phyloP scores from a whole-genome alignment of 2,329 filamentous ascomycete species.

The Beauveria sp. region DNA sequence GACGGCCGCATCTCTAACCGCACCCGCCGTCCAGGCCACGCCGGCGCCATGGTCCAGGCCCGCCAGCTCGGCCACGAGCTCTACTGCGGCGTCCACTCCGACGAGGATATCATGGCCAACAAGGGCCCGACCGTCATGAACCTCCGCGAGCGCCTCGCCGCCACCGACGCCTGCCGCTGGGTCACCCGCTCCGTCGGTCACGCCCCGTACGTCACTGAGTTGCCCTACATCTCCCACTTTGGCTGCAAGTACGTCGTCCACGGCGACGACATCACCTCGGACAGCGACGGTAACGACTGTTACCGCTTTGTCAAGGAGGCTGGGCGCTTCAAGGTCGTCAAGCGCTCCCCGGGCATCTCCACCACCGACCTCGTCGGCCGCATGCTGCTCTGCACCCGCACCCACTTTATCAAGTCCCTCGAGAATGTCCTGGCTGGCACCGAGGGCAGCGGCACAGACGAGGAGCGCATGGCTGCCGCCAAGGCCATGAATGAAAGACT shows the following conservation, averaged over 20 bases:
- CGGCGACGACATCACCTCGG: slow-evolving; percentile 94
- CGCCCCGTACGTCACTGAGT: slow-evolving; percentile 89
- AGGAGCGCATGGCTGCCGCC: slow-evolving; percentile 58
- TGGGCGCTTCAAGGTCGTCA: slow-evolving; percentile 90
- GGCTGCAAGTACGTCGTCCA: slow-evolving; percentile 95
- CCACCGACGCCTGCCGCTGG: slow-evolving; percentile 94
- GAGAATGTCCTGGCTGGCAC: slow-evolving; percentile 59
- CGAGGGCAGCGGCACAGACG: slow-evolving; percentile 62
- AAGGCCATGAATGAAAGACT: slow-evolving; percentile 69
- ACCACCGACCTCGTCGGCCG: slow-evolving; percentile 97
- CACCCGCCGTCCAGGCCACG: slow-evolving; percentile 58
- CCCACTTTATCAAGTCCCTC: slow-evolving; percentile 83
- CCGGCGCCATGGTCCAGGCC: slow-evolving; percentile 92
- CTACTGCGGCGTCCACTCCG: slow-evolving; percentile 87
- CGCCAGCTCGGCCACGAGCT: slow-evolving; percentile 84
- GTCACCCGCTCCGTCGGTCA: slow-evolving; percentile 74
- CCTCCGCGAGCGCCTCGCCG: slow-evolving; percentile 77
- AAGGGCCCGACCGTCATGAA: slow-evolving; percentile 98
- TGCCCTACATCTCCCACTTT: slow-evolving; percentile 92
- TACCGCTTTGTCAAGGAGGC: slow-evolving; percentile 97
- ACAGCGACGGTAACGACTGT: slow-evolving; percentile 88
- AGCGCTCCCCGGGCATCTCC: slow-evolving; percentile 90
- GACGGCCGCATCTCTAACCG: not conserved
- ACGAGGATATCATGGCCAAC: slow-evolving; percentile 91
- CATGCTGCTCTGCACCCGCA: slow-evolving; percentile 93